Evolutionary conservation across 768 basidiomycete species (phyloP), one percentile per base, ranked within the genome.

Genomic region (Sporobolomyces phaffii): DNA sequence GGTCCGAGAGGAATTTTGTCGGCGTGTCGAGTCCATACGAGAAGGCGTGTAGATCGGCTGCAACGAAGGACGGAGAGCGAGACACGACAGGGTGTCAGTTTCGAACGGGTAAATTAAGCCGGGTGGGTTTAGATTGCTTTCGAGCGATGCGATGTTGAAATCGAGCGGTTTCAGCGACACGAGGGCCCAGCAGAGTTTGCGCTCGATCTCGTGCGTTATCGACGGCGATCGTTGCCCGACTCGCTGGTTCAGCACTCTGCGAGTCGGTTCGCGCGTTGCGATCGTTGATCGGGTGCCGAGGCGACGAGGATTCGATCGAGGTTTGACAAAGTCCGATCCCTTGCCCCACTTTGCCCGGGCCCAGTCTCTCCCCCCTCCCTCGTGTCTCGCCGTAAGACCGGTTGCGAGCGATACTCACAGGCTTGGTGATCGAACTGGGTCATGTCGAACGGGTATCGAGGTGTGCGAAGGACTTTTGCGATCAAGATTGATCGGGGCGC

Each of bases 21-120:
- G 65, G 65, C 5, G 65, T 68, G 43, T 68, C 65, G 53, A 68
- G 65, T 2, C 41, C 34, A 22, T 57, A 56, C 24, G 54, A 44
- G 65, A 44, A 68, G 36, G 54, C 11, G 14, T 51, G 31, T 18
- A 58, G 41, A 34, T 62, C 60, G 29, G 14, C 51, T 53, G 51
- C n/a, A n/a, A n/a, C n/a, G n/a, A n/a, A n/a, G n/a, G n/a, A n/a
- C n/a, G n/a, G n/a, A n/a, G n/a, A n/a, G n/a, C n/a, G n/a, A n/a
- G n/a, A n/a, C n/a, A n/a, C n/a, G n/a, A n/a, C n/a, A n/a, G n/a
- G n/a, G n/a, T n/a, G n/a, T n/a, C n/a, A n/a, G n/a, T n/a, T n/a
- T 14, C 22, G 13, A 31, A 52, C 9, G 20, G 31, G 10, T 5
- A 34, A 18, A 49, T 49, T 28, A 26, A 49, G n/a, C 28, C n/a